These are phyloP conservation scores for Anthracocystis setariae DNA, from an alignment of 1,284 basidiomycete genomes.

Conservation along the genomic window DNA sequence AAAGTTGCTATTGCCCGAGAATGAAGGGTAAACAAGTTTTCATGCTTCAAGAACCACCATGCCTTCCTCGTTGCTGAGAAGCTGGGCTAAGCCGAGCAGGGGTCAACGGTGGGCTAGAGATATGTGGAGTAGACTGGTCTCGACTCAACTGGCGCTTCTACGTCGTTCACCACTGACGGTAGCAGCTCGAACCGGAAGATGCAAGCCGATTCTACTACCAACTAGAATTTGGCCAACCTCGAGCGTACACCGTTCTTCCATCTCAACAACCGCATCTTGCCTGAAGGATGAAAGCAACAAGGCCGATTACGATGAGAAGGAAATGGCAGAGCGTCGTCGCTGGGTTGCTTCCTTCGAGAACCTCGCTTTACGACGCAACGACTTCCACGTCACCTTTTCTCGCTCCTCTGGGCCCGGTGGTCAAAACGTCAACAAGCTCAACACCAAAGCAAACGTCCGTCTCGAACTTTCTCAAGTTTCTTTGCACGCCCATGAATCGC, in stretches of 20 bases:
- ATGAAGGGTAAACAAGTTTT: too few relatives aligned
- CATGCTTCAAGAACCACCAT: too few relatives aligned
- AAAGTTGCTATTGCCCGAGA: not conserved
- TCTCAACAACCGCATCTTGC: too few relatives aligned
- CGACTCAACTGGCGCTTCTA: too few relatives aligned
- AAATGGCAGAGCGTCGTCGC: conserved; percentile 36
- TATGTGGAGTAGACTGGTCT: too few relatives aligned
- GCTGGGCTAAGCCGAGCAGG: too few relatives aligned
- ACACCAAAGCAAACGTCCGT: conserved; percentile 51
- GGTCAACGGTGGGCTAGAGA: too few relatives aligned
- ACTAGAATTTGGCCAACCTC: not conserved
- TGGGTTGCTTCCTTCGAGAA: conserved; percentile 26
- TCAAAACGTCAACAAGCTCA: conserved; percentile 58
- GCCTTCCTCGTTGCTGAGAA: too few relatives aligned
- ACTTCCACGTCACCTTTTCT: conserved; percentile 43
- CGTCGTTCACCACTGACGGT: too few relatives aligned
- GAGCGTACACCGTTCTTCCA: too few relatives aligned
- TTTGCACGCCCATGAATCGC: conserved; percentile 20
- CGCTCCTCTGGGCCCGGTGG: conserved; percentile 50
- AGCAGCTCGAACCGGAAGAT: too few relatives aligned
- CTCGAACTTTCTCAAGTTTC: conserved; percentile 33
- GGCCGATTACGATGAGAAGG: conserved; percentile 12
- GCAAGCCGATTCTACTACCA: not conserved
- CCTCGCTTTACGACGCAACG: conserved; percentile 26
- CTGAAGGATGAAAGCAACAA: not conserved